Evolutionary conservation across 2,329 filamentous ascomycete genomes (phyloP).

Genomic region (Nothophoma quercina): DNA sequence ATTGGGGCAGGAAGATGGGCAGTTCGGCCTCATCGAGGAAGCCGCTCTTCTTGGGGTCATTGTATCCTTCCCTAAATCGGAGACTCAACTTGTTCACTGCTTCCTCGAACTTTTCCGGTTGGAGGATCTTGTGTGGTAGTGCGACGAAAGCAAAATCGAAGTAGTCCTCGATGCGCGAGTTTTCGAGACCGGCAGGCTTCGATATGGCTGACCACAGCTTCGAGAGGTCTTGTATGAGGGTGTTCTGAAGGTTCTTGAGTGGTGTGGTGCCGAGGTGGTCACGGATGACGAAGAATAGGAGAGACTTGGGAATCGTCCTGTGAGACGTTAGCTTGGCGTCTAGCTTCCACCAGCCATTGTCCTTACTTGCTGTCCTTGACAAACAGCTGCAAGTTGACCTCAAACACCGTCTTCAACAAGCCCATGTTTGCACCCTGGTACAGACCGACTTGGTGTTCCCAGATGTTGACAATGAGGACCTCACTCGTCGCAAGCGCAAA

Average conservation of each 20-base stretch:
- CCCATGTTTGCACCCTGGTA: conserved; percentile 99
- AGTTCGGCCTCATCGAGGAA: conserved; percentile 75
- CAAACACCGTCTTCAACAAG: conserved; percentile 96
- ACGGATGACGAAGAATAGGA: conserved; percentile 98
- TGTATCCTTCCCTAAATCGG: conserved; percentile 83
- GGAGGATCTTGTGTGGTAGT: conserved; percentile 94
- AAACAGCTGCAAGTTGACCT: conserved; percentile 97
- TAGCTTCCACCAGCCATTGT: background rate
- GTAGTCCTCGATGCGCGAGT: conserved; percentile 91
- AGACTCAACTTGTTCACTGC: conserved; percentile 82
- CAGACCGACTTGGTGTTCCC: conserved; percentile 97
- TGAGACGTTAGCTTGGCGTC: conserved; percentile 28
- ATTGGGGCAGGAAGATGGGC: conserved; percentile 89
- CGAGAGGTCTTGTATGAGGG: conserved; percentile 85
- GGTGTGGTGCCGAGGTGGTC: conserved; percentile 95
- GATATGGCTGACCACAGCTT: conserved; percentile 94
- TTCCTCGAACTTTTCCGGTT: conserved; percentile 85
- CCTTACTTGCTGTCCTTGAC: conserved; percentile 90
- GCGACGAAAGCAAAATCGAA: conserved; percentile 98
- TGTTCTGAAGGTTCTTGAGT: conserved; percentile 86
- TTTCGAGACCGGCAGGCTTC: conserved; percentile 88
- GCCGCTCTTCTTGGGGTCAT: conserved; percentile 68
- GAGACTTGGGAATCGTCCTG: conserved; percentile 84
- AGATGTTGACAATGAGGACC: conserved; percentile 97
- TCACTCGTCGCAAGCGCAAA: conserved; percentile 98